Conservation (phyloP, 2,329 filamentous ascomycete species). For the Neofusicoccum sp. region DNA sequence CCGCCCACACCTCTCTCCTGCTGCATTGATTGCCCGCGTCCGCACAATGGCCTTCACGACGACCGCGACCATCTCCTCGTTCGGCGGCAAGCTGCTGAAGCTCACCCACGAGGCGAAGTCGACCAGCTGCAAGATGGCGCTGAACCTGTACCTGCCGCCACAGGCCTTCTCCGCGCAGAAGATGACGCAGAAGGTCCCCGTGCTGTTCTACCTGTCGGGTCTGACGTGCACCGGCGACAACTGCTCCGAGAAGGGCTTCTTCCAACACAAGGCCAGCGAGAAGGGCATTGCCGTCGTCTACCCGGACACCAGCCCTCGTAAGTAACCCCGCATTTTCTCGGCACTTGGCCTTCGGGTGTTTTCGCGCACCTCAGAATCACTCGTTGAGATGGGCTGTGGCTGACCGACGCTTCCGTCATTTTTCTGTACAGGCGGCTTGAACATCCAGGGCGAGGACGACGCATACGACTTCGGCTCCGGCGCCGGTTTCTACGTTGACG, state of each 20-base stretch:
- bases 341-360: neutral
- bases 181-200: conserved; percentile 63
- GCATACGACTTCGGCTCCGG: conserved; percentile 87
- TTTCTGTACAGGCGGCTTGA: conserved; percentile 68
- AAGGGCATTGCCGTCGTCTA: conserved; percentile 89
- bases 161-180: conserved; percentile 55
- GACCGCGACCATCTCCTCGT: conserved; percentile 83
- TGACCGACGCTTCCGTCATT: conserved; percentile 18
- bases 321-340: conserved; percentile 24
- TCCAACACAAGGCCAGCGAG: conserved; percentile 76
- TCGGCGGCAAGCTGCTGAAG: conserved; percentile 93
- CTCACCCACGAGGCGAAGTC: conserved; percentile 77
- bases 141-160: conserved; percentile 88
- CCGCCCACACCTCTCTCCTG: neutral
- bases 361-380: neutral
- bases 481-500: conserved; percentile 93
- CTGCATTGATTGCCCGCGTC: neutral
- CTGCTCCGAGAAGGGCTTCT: conserved; percentile 77
- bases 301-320: conserved; percentile 90
- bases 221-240: conserved; percentile 91
- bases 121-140: conserved; percentile 83
- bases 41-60: conserved; percentile 70
- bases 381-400: neutral
- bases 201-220: conserved; percentile 90
- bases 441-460: conserved; percentile 81